Percentiles rank a stretch among this genome's conserved stretches.
phyloP scores from a whole-genome alignment of 352 stramenopile species.

The Globisporangium viniferum region DNA sequence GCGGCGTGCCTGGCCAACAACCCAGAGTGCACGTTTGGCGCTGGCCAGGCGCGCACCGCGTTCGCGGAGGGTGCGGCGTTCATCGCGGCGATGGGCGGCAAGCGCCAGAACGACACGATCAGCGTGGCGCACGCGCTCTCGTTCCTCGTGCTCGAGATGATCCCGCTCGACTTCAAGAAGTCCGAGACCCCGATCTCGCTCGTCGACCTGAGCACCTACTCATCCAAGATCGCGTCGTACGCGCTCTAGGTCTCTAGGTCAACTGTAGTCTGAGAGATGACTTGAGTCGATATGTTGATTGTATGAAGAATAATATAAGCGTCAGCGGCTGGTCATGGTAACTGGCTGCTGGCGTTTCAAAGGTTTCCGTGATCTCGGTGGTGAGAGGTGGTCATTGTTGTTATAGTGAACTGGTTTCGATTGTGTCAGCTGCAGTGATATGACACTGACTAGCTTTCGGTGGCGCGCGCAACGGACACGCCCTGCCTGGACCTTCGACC shows the following conservation, averaged over 20 bases:
- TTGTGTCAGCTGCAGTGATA: too few relatives aligned
- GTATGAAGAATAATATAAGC: neutral
- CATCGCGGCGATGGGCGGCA: conserved; percentile 29
- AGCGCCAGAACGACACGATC: conserved; percentile 32
- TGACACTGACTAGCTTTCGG: too few relatives aligned
- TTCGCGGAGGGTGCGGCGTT: conserved; percentile 35
- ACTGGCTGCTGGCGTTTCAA: neutral
- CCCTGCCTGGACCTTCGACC: too few relatives aligned
- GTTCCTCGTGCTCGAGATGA: conserved; percentile 35
- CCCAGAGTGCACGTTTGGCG: conserved; percentile 33
- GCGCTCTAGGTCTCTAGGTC: neutral
- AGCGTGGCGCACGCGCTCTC: conserved; percentile 25
- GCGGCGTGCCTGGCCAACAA: conserved; percentile 28
- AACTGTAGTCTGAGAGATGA: neutral
- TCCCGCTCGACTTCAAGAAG: conserved; percentile 29
- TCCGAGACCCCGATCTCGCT: conserved; percentile 22
- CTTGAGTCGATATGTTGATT: neutral
- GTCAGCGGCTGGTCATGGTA: neutral
- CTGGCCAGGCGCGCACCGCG: conserved; percentile 26
- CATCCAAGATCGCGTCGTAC: conserved; percentile 23
- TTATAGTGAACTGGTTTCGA: too few relatives aligned
- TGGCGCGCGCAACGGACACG: too few relatives aligned
- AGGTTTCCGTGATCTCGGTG: neutral
- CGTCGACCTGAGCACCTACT: conserved; percentile 20
- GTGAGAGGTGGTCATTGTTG: too few relatives aligned